These are phyloP conservation scores for Fraxinus americana DNA, from an alignment of 257 asterid species.

Conservation along the genomic window DNA sequence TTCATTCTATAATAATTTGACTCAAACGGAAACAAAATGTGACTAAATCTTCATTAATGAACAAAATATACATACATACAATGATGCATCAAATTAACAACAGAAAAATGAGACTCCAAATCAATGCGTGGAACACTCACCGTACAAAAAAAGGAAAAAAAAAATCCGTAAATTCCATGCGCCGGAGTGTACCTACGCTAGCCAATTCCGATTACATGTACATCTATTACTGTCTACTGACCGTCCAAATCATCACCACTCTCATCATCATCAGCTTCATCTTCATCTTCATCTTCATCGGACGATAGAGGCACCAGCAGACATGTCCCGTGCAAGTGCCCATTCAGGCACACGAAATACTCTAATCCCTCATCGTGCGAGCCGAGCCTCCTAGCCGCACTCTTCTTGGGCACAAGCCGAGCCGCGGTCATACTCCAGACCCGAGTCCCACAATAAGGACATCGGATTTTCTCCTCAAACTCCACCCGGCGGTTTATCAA, in stretches of 20 bases:
- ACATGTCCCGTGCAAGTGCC: conserved; percentile 46
- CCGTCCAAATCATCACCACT: conserved; percentile 1
- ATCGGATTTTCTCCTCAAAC: conserved; percentile 35
- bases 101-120: not conserved
- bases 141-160: not conserved
- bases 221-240: not conserved
- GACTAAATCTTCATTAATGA: not conserved
- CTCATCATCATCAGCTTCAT: not conserved
- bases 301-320: conserved; percentile 43
- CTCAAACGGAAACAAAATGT: not conserved
- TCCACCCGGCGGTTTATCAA: conserved; percentile 33
- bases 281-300: conserved; percentile 18
- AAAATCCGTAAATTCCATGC: not conserved
- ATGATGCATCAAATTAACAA: not conserved
- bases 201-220: not conserved
- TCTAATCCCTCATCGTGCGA: conserved; percentile 37
- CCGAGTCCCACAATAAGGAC: conserved; percentile 48
- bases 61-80: not conserved
- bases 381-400: conserved; percentile 49
- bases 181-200: not conserved
- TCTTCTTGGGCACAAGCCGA: conserved; percentile 35
- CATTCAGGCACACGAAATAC: conserved; percentile 49
- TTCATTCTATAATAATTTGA: too few species aligned
- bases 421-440: conserved; percentile 57
- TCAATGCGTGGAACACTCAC: not conserved